phyloP scores from a whole-genome alignment of 768 basidiomycete species.

The Lactarius indigo region DNA sequence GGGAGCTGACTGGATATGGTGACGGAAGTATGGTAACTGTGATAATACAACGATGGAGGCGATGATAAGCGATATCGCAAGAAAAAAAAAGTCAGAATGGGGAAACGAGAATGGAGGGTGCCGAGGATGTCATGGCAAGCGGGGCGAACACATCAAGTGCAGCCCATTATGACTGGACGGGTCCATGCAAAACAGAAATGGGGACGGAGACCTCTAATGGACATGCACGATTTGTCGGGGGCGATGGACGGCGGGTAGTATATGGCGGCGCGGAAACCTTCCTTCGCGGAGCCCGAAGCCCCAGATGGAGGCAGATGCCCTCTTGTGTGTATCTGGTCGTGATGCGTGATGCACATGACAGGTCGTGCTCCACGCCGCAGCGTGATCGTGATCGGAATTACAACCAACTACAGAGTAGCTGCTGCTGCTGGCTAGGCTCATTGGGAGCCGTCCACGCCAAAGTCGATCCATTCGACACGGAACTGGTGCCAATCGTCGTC shows the following conservation, averaged over 20 bases:
- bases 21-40: neutral
- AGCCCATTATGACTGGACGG: neutral
- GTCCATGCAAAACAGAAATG: neutral
- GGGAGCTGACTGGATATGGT: neutral
- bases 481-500: slow-evolving; percentile 22
- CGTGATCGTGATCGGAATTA: neutral
- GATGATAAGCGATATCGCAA: slow-evolving; percentile 2
- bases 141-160: slow-evolving; percentile 17
- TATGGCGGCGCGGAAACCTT: neutral
- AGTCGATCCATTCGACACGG: slow-evolving; percentile 25
- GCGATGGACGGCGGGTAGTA: neutral
- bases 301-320: neutral
- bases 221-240: neutral
- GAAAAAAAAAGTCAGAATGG: neutral
- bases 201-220: neutral
- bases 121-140: neutral
- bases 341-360: neutral
- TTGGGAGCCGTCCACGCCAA: neutral
- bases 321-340: neutral
- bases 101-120: neutral
- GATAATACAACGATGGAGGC: neutral
- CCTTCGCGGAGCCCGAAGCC: neutral
- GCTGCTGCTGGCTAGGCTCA: neutral
- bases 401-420: neutral
- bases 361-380: neutral